These are phyloP conservation scores for Chlorella sp. DNA, from an alignment of 139 green algal species.

Conservation along the genomic window DNA sequence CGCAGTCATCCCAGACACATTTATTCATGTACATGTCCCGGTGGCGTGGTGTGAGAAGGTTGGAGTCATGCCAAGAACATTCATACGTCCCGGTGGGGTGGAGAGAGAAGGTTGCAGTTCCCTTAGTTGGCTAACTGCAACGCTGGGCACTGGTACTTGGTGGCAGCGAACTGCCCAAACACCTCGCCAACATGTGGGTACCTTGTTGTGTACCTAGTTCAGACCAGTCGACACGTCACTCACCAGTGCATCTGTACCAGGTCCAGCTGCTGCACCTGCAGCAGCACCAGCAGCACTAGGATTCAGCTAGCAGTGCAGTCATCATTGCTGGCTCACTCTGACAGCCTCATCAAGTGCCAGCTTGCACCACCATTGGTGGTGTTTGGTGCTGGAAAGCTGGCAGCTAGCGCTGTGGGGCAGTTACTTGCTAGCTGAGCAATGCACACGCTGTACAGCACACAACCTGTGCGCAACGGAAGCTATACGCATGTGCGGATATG, in stretches of 20 bases:
- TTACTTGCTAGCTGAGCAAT: no score
- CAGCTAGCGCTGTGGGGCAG: no score
- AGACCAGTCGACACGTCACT: neutral
- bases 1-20: neutral
- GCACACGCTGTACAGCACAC: no score
- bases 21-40: no score
- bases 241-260: constrained; percentile 74
- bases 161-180: neutral
- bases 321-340: no score
- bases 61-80: neutral
- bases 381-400: no score
- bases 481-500: no score
- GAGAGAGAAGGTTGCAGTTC: neutral
- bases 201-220: neutral
- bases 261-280: constrained; percentile 35
- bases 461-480: no score
- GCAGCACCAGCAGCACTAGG: constrained; percentile 2
- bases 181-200: neutral
- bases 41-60: no score
- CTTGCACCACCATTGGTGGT: no score
- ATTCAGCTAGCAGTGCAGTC: no score
- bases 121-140: constrained; percentile 4
- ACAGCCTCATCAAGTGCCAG: no score
- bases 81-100: neutral
- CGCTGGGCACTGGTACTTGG: neutral